Base-by-base conservation (phyloP, 176 grass and related monocot genomes). In the Rhynchospora breviuscula region DNA sequence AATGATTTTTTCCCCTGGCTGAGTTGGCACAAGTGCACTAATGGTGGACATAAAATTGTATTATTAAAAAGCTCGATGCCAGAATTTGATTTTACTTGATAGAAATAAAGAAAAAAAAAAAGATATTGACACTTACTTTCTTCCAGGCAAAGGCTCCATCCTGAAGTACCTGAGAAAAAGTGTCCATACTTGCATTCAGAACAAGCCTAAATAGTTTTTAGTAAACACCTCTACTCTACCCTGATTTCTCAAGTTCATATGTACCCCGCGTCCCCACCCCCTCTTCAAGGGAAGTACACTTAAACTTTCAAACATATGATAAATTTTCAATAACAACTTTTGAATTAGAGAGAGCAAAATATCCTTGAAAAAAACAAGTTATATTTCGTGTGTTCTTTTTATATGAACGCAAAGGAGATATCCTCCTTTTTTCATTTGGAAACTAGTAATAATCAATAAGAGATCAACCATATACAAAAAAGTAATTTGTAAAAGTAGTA, bases 121-220 rank as follows among this genome's bases (percentile, higher is more conserved):
- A 40, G 65, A 46, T 31, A 58, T 86, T 44, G 63, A 19, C 82
- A 95, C 96, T 93, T 98, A 98, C 93, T 98, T 98, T 80, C 93
- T 80, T 81, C 96, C 96, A 75, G 96, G 93, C 56, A 95, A 87
- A 66, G 93, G 96, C 70, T 98, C 96, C 91, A 95, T 95, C 69
- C 96, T 86, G 48, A 98, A 98, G 79, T 95, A 98, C 89, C 96
- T 98, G 86, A 22, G 75, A 80, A 94, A 17, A 90, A 80, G 73
- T 29, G 15, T 67, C 51, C 35, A 72, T 63, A 40, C 11, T 87
- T 67, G 87, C 43, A 87, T 78, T 60, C 22, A 71, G 11, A 59
- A 65, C 14, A 25, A 78, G 65, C 52, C 67, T 18, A 68, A 64
- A 79, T 66, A 35, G 22, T 29, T 45, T 86, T 51, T 62, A 53